phyloP scores from a whole-genome alignment of 225 moss, liverwort and hornwort genomes.

The Pleurozium schreberi region DNA sequence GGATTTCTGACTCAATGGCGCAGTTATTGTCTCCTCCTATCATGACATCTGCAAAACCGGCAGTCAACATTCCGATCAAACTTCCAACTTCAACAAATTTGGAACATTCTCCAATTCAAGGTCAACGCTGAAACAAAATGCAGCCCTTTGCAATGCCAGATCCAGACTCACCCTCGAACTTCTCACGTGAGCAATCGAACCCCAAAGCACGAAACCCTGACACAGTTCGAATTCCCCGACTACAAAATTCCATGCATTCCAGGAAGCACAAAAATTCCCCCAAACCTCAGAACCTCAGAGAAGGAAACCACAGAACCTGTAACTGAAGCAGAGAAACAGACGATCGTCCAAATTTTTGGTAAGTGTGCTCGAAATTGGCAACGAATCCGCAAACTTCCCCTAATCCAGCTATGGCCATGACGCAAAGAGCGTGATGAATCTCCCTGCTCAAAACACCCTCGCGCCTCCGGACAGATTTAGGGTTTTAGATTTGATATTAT shows the following conservation, averaged over 20 bases:
- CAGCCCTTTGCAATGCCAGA: neutral
- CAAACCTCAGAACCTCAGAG: neutral
- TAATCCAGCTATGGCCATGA: neutral
- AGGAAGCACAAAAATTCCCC: neutral
- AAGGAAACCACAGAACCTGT: neutral
- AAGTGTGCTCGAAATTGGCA: too few relatives aligned
- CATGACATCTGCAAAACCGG: neutral
- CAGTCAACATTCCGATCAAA: neutral
- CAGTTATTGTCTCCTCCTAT: neutral
- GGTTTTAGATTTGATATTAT: neutral
- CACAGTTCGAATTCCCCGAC: neutral
- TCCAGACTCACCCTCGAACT: neutral
- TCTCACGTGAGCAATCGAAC: neutral
- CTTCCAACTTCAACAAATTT: neutral
- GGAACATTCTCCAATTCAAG: neutral
- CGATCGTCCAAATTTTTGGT: neutral
- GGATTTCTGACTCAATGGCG: neutral
- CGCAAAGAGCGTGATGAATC: too few relatives aligned
- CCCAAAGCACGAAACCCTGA: neutral
- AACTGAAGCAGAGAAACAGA: neutral
- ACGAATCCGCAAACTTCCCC: neutral
- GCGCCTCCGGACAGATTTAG: neutral
- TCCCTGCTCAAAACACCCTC: neutral
- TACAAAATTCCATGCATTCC: neutral
- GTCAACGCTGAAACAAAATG: neutral